Evolutionary conservation across 208 protist species (phyloP), one percentile per base, ranked within the genome.

Genomic region (Leishmania guyanensis): DNA sequence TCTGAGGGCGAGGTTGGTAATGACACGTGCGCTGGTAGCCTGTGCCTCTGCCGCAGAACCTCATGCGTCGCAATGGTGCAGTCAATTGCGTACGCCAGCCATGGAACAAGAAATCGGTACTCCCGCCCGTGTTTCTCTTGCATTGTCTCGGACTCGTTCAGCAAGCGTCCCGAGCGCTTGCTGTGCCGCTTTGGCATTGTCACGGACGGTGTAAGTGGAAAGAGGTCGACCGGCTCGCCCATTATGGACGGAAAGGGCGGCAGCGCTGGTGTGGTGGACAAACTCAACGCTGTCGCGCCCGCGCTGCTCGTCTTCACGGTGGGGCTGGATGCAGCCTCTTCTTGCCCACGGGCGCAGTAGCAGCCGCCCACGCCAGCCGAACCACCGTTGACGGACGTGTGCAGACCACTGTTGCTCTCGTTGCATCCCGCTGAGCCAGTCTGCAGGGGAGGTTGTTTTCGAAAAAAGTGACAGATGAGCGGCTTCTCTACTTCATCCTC

Each of bases 41-140:
- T 51, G 56, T 69, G 68, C 43, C 53, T 66, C 58, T 71, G 53
- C 33, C 69, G 78, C 69, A 87, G 86, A 20, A 50, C 78, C 39
- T 91, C 85, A 80, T 96, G 93, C 58, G 85, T 84, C 5, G 78
- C 77, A 16, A 95, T 82, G 48, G 90, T 86, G 69, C 62, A 66
- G 51, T 84, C 56, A 46, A 97, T 83, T 8, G 91, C 89, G 71
- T 88, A 80, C 74, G 77, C 60, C 22, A 97, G 72, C 62, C 85
- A 81, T 3, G 86, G 90, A 58, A 92, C 75, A 39, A 97, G 64
- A 77, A 90, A 92, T 33, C 87, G 76, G 77, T 95, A 95, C 81
- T 97, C 92, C 46, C 80, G 78, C 20, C 68, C 68, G 74, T 97
- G 92, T 69, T 96, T 96, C 62, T 90, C 71, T 12, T 95, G 92